Evolutionary conservation across 2,329 filamentous ascomycete genomes (phyloP).

Genomic region (Xylariales sp.): DNA sequence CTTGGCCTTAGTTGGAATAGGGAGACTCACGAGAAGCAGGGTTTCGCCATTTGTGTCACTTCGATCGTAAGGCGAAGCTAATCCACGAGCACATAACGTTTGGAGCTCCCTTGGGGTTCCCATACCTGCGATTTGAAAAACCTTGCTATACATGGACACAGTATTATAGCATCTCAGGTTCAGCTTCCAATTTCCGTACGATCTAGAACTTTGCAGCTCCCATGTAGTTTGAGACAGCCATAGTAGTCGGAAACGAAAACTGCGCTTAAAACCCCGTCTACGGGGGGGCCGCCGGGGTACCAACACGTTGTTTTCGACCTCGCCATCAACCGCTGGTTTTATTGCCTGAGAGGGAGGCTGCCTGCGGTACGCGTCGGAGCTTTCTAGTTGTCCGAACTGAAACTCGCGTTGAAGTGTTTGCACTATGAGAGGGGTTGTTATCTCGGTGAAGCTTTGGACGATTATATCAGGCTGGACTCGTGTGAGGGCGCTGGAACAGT

Average conservation of each 20-base stretch:
- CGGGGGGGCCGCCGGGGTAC: background rate
- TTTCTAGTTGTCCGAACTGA: background rate
- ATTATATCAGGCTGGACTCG: slow-evolving; percentile 41
- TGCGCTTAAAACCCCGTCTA: background rate
- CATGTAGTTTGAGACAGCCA: slow-evolving; percentile 15
- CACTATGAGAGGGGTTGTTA: background rate
- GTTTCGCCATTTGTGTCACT: background rate
- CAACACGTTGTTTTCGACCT: background rate
- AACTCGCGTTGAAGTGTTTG: background rate
- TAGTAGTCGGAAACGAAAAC: slow-evolving; percentile 6
- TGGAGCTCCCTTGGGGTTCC: slow-evolving; percentile 10
- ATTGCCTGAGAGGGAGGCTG: background rate
- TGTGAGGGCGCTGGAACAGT: slow-evolving; percentile 34
- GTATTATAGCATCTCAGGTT: slow-evolving; percentile 18
- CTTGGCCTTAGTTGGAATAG: background rate
- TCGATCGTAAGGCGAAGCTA: slow-evolving; percentile 27
- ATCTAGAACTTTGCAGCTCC: slow-evolving; percentile 23
- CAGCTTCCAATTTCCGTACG: slow-evolving; percentile 23
- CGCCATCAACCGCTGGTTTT: background rate
- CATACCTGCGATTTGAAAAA: background rate
- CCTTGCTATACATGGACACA: background rate
- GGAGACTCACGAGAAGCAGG: slow-evolving; percentile 23
- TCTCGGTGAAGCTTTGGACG: slow-evolving; percentile 32
- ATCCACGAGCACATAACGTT: slow-evolving; percentile 18
- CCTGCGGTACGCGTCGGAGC: background rate